These are phyloP conservation scores for Cephalotrichum gorgonifer DNA, from an alignment of 2,329 filamentous ascomycete species.

Conservation along the genomic window DNA sequence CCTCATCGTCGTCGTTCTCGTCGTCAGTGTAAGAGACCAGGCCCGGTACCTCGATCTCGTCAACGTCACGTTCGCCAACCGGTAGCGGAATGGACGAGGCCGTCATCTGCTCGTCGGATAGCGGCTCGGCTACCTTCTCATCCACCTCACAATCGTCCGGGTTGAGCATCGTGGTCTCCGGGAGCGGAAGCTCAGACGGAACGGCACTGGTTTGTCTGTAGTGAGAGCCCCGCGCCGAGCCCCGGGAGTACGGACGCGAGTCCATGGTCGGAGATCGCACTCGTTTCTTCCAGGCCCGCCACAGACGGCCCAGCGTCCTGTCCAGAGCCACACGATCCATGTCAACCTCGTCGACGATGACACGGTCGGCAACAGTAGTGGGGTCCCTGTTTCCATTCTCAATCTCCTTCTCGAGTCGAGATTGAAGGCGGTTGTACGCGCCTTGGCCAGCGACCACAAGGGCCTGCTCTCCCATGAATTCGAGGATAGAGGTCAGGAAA, in stretches of 20 bases:
- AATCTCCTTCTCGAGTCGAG: conserved; percentile 48
- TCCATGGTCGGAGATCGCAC: conserved; percentile 48
- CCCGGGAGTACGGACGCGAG: conserved; percentile 37
- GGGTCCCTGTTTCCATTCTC: conserved; percentile 37
- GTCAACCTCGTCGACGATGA: conserved; percentile 82
- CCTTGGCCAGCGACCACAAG: conserved; percentile 80
- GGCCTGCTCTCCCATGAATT: conserved; percentile 87
- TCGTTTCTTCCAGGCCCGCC: conserved; percentile 92
- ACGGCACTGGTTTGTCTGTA: conserved; percentile 16
- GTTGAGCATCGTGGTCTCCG: conserved; percentile 1
- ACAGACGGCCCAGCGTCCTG: conserved; percentile 75
- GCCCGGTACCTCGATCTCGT: conserved; percentile 73
- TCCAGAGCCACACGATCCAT: conserved; percentile 91
- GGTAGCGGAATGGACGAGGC: conserved; percentile 54
- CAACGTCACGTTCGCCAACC: conserved; percentile 54
- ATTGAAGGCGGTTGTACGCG: conserved; percentile 57
- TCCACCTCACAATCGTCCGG: conserved; percentile 25
- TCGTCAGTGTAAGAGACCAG: conserved; percentile 53
- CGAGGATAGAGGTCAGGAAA: conserved; percentile 87
- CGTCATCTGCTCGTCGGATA: conserved; percentile 17
- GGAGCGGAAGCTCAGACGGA: background rate
- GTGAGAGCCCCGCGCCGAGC: conserved; percentile 25
- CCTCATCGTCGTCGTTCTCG: conserved; percentile 37
- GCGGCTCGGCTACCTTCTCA: conserved; percentile 25
- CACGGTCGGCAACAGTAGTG: conserved; percentile 46